Percentiles rank a stretch among this genome's conserved stretches.
phyloP scores from a whole-genome alignment of 495 filamentous ascomycete genomes.

The Podospora conica region DNA sequence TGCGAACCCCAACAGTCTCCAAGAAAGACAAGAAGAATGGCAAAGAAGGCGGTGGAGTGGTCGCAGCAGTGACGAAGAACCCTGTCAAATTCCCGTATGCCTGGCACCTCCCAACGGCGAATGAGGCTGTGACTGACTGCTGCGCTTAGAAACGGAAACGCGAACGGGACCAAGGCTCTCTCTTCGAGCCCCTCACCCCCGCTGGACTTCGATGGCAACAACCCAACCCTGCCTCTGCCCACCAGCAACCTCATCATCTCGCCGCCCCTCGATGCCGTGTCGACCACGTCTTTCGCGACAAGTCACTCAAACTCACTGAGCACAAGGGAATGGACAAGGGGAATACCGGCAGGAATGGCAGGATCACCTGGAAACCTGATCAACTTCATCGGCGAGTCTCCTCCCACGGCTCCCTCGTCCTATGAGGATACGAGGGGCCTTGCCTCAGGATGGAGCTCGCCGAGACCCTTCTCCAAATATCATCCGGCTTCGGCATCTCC shows the following conservation, averaged over 20 bases:
- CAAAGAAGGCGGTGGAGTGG: conserved; percentile 45
- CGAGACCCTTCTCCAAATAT: conserved; percentile 32
- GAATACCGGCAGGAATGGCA: conserved; percentile 39
- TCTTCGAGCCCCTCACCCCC: conserved; percentile 38
- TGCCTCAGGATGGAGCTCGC: conserved; percentile 38
- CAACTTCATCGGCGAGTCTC: conserved; percentile 48
- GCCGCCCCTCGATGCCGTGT: conserved; percentile 40
- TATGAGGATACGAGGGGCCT: conserved; percentile 45
- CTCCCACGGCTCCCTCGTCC: conserved; percentile 48
- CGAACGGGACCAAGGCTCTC: conserved; percentile 30
- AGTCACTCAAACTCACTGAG: conserved; percentile 43
- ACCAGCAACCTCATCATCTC: conserved; percentile 34
- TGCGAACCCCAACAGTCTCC: conserved; percentile 25
- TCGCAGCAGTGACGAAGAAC: conserved; percentile 48
- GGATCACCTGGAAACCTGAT: conserved; percentile 52
- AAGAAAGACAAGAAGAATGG: conserved; percentile 50
- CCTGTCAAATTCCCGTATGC: conserved; percentile 46
- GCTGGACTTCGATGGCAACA: conserved; percentile 36
- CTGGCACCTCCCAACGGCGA: background rate
- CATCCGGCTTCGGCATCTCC: conserved; percentile 45
- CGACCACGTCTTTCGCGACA: conserved; percentile 40
- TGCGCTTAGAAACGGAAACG: conserved; percentile 26
- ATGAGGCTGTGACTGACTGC: conserved; percentile 18
- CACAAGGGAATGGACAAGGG: conserved; percentile 49
- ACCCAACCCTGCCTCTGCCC: conserved; percentile 30